Evolutionary conservation across 1,284 basidiomycete genomes (phyloP).

Genomic region (Rugiboletus extremiorientalis): DNA sequence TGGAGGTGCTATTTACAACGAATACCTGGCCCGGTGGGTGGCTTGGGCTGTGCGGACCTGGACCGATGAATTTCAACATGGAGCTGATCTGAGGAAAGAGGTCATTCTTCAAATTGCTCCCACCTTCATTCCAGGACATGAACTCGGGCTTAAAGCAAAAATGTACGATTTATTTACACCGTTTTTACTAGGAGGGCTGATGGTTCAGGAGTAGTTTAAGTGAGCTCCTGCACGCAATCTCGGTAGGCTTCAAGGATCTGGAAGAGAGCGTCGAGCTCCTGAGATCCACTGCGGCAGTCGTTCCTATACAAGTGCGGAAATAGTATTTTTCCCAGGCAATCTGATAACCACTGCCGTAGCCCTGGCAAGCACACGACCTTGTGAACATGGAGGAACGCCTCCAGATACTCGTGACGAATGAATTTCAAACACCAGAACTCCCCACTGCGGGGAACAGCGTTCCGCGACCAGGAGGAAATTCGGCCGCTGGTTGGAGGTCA

Average conservation of each 20-base stretch:
- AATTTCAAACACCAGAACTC: constrained; percentile 3
- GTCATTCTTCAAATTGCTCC: constrained; percentile 47
- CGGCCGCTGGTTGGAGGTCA: constrained; percentile 50
- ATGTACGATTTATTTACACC: constrained; percentile 34
- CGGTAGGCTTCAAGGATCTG: constrained; percentile 18
- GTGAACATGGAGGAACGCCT: constrained; percentile 57
- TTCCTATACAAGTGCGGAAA: constrained; percentile 19
- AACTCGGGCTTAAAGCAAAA: constrained; percentile 29
- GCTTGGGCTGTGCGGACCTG: constrained; percentile 54
- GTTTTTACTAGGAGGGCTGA: constrained; percentile 12
- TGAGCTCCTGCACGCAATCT: constrained; percentile 20
- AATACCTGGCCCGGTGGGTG: constrained; percentile 66
- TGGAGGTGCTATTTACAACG: constrained; percentile 46
- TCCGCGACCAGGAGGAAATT: neutral
- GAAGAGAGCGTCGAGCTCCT: constrained; percentile 20
- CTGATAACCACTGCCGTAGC: constrained; percentile 28
- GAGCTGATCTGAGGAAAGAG: constrained; percentile 44
- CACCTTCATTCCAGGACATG: constrained; percentile 42
- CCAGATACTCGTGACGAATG: constrained; percentile 34
- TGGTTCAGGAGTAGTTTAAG: constrained; percentile 15
- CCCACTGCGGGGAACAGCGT: neutral
- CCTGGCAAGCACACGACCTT: constrained; percentile 51
- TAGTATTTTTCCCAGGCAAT: neutral
- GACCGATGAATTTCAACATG: constrained; percentile 30
- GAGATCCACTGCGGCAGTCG: neutral